Conservation (phyloP, 345 rosid genomes). For the Eucalyptus tenuipes region DNA sequence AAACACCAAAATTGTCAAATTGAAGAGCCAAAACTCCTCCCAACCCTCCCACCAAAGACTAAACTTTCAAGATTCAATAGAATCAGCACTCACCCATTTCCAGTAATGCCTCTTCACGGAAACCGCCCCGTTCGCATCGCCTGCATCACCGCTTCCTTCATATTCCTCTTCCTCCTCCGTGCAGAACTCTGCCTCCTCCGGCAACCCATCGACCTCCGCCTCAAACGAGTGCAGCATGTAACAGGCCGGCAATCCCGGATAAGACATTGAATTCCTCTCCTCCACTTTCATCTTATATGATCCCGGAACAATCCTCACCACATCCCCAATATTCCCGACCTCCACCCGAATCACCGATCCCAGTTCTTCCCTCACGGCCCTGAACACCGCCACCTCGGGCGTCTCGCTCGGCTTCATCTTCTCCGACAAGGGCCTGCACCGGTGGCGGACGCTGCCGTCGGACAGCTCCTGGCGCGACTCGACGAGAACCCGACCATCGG, state of each 20-base stretch:
- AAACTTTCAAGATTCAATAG: slow-evolving; percentile 13
- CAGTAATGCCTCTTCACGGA: slow-evolving; percentile 72
- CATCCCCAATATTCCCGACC: not conserved
- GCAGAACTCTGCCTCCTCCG: slow-evolving; percentile 55
- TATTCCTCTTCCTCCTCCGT: slow-evolving; percentile 69
- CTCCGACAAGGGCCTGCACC: slow-evolving; percentile 71
- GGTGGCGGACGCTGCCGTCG: slow-evolving; percentile 54
- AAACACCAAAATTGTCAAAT: not conserved
- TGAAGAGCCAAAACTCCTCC: not conserved
- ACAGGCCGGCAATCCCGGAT: slow-evolving; percentile 79
- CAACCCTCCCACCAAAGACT: not conserved
- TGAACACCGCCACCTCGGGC: slow-evolving; percentile 44
- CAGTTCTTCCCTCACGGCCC: slow-evolving; percentile 80
- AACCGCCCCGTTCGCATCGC: slow-evolving; percentile 40
- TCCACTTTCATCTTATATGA: slow-evolving; percentile 47
- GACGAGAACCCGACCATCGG: slow-evolving; percentile 24
- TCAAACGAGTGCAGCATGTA: slow-evolving; percentile 64
- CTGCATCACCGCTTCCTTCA: slow-evolving; percentile 16
- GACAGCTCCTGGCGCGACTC: slow-evolving; percentile 81
- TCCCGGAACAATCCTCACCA: slow-evolving; percentile 39
- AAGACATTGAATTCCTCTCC: slow-evolving; percentile 60
- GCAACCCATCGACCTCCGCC: slow-evolving; percentile 66
- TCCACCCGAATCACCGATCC: slow-evolving; percentile 29
- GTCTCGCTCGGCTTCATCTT: slow-evolving; percentile 79
- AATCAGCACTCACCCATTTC: slow-evolving; percentile 75